These are phyloP conservation scores for Mortierella sp. DNA, from an alignment of 371 early-diverging fungal genomes.

Conservation along the genomic window DNA sequence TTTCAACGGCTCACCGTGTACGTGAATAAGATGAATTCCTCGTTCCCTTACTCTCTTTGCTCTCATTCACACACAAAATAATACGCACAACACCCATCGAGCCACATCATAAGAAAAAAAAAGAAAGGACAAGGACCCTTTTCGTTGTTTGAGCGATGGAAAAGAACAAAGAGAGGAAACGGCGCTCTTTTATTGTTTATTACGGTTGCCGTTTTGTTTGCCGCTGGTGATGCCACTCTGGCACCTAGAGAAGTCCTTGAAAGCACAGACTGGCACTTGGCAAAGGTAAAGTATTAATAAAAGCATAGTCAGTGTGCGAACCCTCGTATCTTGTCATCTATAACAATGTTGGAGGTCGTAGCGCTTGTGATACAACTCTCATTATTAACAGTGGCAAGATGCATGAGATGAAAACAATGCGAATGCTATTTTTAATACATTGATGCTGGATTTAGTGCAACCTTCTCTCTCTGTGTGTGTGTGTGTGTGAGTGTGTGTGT, in stretches of 20 bases:
- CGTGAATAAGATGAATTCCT: neutral
- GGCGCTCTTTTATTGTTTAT: neutral
- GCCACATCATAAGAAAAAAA: neutral
- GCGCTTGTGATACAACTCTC: neutral
- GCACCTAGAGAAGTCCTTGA: no score
- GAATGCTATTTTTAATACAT: constrained; percentile 5
- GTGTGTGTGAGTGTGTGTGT: neutral
- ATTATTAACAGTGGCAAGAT: neutral
- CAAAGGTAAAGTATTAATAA: neutral
- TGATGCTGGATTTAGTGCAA: neutral
- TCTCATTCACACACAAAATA: neutral
- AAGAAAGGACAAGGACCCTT: neutral
- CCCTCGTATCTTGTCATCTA: neutral
- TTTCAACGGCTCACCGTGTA: constrained; percentile 2
- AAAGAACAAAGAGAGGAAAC: neutral
- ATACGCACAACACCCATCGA: no score
- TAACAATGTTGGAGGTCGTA: neutral
- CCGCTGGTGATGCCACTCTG: neutral
- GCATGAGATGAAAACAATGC: neutral
- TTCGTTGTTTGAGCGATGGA: neutral
- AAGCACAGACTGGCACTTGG: no score
- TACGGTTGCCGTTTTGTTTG: neutral
- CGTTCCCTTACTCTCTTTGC: neutral
- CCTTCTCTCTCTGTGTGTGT: neutral
- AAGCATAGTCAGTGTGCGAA: neutral